Conservation (phyloP, 1,139 yeast genomes). For the Diutina neorugosa region DNA sequence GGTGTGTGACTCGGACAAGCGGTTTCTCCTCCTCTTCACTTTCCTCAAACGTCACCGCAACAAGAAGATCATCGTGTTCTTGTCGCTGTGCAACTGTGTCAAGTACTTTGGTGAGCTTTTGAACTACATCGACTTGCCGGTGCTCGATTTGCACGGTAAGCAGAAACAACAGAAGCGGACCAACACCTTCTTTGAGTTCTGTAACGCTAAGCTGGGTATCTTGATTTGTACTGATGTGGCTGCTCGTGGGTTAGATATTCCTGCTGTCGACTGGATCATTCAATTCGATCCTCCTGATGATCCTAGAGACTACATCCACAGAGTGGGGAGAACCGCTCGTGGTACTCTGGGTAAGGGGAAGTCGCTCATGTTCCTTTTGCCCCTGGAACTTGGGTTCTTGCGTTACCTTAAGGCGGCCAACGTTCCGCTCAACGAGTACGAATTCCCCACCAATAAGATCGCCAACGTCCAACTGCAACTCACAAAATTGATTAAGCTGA, state of each 20-base stretch:
- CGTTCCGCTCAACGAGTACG: constrained; percentile 93
- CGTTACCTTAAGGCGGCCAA: constrained; percentile 93
- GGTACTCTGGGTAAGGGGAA: constrained; percentile 88
- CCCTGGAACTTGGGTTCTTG: constrained; percentile 87
- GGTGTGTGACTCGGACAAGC: constrained; percentile 90
- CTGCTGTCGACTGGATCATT: constrained; percentile 94
- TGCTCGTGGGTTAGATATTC: constrained; percentile 95
- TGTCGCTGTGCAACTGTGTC: constrained; percentile 94
- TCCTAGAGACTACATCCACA: constrained; percentile 94
- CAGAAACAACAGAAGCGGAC: constrained; percentile 98
- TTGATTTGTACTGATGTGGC: constrained; percentile 95
- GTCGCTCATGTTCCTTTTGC: constrained; percentile 88
- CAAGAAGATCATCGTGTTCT: constrained; percentile 85
- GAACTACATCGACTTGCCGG: constrained; percentile 93
- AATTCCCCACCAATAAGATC: constrained; percentile 84
- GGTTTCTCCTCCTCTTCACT: constrained; percentile 81
- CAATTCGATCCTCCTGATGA: constrained; percentile 99
- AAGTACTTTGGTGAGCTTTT: constrained; percentile 89
- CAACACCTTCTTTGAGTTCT: constrained; percentile 92
- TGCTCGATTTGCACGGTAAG: constrained; percentile 90
- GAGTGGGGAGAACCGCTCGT: constrained; percentile 98
- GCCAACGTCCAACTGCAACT: constrained; percentile 93
- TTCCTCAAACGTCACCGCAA: constrained; percentile 84
- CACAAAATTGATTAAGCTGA: constrained; percentile 80
- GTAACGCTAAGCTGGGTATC: constrained; percentile 92